phyloP scores from a whole-genome alignment of 1,284 basidiomycete species.

The Melampsora larici-populina region DNA sequence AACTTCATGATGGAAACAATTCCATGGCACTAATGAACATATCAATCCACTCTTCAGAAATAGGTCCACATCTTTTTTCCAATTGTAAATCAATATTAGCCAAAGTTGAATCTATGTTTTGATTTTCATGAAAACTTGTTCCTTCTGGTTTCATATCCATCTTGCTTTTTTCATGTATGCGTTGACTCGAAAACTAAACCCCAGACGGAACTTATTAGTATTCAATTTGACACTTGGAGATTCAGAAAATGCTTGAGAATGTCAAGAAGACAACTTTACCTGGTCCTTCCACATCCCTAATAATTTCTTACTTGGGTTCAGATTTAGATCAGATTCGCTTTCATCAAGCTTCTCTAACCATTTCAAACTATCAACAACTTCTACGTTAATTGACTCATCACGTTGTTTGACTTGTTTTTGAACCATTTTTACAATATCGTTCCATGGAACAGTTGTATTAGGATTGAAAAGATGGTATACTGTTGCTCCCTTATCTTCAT shows the following conservation, averaged over 20 bases:
- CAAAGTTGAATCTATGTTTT: neutral
- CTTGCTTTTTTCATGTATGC: neutral
- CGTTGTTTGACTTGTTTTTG: neutral
- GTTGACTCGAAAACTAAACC: neutral
- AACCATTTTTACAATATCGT: neutral
- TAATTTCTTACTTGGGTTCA: neutral
- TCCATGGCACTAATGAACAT: neutral
- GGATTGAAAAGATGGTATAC: neutral
- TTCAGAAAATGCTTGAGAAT: no score
- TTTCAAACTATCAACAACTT: neutral
- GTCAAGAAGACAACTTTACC: neutral
- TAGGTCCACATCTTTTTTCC: neutral
- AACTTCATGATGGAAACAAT: neutral
- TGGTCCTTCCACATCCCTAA: neutral
- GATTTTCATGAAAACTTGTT: neutral
- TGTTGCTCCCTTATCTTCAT: neutral
- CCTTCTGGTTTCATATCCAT: neutral
- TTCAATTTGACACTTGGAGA: no score
- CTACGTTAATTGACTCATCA: neutral
- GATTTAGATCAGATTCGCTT: neutral
- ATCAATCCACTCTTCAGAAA: neutral
- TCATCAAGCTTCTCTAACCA: constrained; percentile 2
- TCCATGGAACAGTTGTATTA: neutral
- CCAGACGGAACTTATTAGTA: no score
- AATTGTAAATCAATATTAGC: neutral